Conservation (phyloP, 441 rosid genomes). For the Omphalea diandra region DNA sequence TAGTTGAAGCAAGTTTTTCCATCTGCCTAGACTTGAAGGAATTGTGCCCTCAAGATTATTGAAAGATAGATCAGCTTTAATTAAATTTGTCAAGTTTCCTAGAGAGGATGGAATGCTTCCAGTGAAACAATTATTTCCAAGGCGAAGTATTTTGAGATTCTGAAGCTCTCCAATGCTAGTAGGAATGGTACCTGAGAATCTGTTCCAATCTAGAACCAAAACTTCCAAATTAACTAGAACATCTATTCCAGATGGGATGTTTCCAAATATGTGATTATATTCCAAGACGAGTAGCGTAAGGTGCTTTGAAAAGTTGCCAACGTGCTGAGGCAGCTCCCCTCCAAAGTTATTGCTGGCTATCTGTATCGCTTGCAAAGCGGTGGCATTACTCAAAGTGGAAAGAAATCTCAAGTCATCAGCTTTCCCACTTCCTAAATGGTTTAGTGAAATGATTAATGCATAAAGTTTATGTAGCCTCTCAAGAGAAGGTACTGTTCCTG, state of each 20-base stretch:
- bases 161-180: not conserved
- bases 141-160: not conserved
- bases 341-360: not conserved
- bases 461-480: not conserved
- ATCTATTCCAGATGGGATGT: not conserved
- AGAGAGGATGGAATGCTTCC: not conserved
- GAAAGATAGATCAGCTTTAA: not conserved
- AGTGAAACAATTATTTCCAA: not conserved
- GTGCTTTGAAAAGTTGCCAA: not conserved
- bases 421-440: not conserved
- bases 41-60: not conserved
- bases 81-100: conserved; percentile 3
- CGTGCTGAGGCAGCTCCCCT: not conserved
- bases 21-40: not conserved
- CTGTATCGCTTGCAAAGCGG: not conserved
- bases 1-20: too few relatives aligned
- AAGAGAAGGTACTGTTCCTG: not conserved
- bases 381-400: not conserved
- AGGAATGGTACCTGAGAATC: not conserved
- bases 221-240: not conserved
- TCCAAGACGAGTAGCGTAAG: not conserved
- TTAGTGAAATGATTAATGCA: not conserved
- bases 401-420: conserved; percentile 3
- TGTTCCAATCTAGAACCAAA: not conserved
- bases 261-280: not conserved